These are phyloP conservation scores for Fraxinus platypoda DNA, from an alignment of 305 asterid genomes.

Conservation along the genomic window DNA sequence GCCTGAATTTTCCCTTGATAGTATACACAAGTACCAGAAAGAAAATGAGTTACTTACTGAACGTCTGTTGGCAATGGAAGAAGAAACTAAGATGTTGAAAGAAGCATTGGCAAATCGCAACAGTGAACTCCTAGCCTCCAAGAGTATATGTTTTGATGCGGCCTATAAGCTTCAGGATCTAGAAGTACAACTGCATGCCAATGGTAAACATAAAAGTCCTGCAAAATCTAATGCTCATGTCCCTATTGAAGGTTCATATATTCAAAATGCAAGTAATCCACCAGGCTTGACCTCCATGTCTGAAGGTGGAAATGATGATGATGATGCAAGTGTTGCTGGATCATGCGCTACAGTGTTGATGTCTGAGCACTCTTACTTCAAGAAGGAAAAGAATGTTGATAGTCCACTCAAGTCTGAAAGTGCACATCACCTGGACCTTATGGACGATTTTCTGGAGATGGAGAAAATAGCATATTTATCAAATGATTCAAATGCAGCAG, in stretches of 20 bases:
- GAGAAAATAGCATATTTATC: constrained; percentile 68
- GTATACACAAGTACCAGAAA: constrained; percentile 56
- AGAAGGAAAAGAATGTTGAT: constrained; percentile 61
- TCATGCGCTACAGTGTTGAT: constrained; percentile 58
- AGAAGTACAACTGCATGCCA: constrained; percentile 63
- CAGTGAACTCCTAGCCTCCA: constrained; percentile 75
- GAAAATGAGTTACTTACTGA: constrained; percentile 80
- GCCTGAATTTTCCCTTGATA: constrained; percentile 69
- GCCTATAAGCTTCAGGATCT: constrained; percentile 70
- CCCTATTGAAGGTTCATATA: constrained; percentile 37
- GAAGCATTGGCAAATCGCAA: constrained; percentile 93
- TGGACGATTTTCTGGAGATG: constrained; percentile 98
- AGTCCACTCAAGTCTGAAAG: constrained; percentile 61
- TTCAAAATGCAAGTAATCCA: constrained; percentile 47
- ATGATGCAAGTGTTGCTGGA: constrained; percentile 54
- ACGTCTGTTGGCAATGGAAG: constrained; percentile 81
- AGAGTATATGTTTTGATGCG: constrained; percentile 67
- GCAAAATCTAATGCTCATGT: constrained; percentile 33
- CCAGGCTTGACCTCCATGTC: constrained; percentile 74
- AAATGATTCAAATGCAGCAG: constrained; percentile 48
- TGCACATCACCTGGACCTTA: constrained; percentile 65
- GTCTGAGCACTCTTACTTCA: constrained; percentile 58
- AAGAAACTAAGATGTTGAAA: constrained; percentile 94
- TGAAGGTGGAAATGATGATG: constrained; percentile 81
- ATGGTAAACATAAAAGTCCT: constrained; percentile 53